Evolutionary conservation across 352 stramenopile genomes (phyloP), one percentile per base, ranked within the genome.

Genomic region (Globisporangium splendens): DNA sequence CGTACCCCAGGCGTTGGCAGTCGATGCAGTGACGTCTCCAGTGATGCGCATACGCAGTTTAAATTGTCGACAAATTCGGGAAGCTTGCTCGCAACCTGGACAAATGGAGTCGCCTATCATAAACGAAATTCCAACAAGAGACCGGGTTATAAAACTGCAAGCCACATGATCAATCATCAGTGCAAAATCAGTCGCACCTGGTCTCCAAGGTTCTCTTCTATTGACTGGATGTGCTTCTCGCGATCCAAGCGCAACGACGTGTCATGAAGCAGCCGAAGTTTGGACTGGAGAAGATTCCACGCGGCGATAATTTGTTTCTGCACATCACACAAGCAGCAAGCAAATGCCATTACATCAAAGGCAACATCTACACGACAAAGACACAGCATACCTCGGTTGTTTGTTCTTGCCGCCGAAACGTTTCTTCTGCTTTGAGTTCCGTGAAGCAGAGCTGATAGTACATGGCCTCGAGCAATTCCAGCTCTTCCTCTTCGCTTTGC

Each of bases 391-490:
- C 79, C 77, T 86, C 63, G 17, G 75, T 69, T 1, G 50, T 51
- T 21, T 82, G 59, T 46, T 89, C 73, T 66, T 89, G 79, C 0
- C 47, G 61, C 7, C 46, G 55, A 46, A 87, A 86, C 7, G 68
- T 61, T 14, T 73, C 62, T 1, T 63, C 47, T 2, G 70, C 63
- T 50, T 70, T 70, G 18, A 68, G 70, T 59, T 88, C 73, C 0
- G 65, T 58, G 11, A 85, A 75, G 38, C 73, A 78, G 6, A 89
- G 59, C 51, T 88, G 77, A 39, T 72, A 67, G 35, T 85, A 82
- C 15, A 87, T 35, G 5, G 63, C 69, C 38, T 86, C 66, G 4
- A 89, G 59, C 17, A 82, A 41, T 53, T 86, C 75, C 2, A 83
- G 56, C 46, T 87, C 77, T 18, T 81, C 70, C 24, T 76, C 55